phyloP scores from a whole-genome alignment of 2,329 filamentous ascomycete genomes.

The Neonectria punicea region DNA sequence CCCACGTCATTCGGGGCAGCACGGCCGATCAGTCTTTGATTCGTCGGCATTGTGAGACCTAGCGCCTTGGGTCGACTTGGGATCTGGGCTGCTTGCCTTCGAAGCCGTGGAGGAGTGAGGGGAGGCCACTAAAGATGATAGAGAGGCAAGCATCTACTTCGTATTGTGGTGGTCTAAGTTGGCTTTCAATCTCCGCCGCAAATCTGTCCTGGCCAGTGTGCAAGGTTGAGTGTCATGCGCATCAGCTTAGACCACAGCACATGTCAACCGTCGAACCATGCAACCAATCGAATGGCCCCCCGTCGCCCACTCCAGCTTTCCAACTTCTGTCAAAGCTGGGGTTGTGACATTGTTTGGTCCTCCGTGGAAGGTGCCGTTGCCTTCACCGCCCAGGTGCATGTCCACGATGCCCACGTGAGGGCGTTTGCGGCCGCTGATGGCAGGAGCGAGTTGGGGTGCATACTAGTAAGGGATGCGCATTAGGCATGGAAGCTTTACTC shows the following conservation, averaged over 20 bases:
- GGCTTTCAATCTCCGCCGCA: neutral
- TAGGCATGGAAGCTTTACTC: neutral
- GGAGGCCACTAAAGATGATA: neutral
- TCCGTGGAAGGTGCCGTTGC: conserved; percentile 2
- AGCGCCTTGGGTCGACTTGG: neutral
- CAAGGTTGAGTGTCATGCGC: neutral
- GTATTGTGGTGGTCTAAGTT: conserved; percentile 2
- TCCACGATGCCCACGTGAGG: conserved; percentile 6
- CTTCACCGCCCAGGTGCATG: conserved; percentile 12
- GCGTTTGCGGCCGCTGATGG: neutral
- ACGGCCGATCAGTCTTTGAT: conserved; percentile 32
- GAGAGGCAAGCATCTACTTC: neutral
- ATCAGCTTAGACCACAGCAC: neutral
- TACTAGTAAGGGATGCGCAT: no score
- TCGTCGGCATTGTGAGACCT: conserved; percentile 23
- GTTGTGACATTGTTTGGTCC: neutral
- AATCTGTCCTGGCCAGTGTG: neutral
- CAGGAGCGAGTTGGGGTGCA: conserved; percentile 2
- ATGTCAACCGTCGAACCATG: neutral
- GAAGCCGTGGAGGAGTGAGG: neutral
- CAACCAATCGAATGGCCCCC: neutral
- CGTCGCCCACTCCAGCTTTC: neutral
- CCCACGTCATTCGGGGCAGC: conserved; percentile 41
- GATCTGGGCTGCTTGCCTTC: neutral
- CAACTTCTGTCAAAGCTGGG: neutral